Evolutionary conservation across 768 basidiomycete genomes (phyloP), one percentile per base, ranked within the genome.

Genomic region (Lactarius trivialis): DNA sequence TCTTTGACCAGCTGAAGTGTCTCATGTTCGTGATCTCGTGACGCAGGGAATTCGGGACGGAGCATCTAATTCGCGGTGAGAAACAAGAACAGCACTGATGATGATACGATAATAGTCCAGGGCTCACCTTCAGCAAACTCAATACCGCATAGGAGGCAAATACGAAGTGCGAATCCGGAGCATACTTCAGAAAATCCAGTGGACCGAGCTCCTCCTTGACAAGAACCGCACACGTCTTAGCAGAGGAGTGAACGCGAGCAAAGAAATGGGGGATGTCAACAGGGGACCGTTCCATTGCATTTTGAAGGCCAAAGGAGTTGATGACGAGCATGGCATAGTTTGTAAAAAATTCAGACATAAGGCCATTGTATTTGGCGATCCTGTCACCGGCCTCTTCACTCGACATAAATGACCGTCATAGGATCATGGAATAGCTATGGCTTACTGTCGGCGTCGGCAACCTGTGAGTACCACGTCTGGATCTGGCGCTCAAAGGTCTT

Each of bases 291-390:
- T 96, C 95, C 60, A 98, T 76, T n/a, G 96, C 93, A 70, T 96
- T 91, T 73, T 99, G 95, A 48, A 99, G 80, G 12, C 96, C 96
- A 68, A 99, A 99, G 1, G 95, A 96, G 71, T 97, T 94, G 61
- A 98, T 76, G 39, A 97, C 91, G 56, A 99, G 82, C 75, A 84
- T 83, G 28, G 87, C 84, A 69, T 96, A 96, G 71, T 91, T 82
- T 75, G 82, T 89, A 72, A 92, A 93, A 70, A 93, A 95, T 66
- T 82, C 77, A 30, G 82, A 79, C 45, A 83, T 82, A 55, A 80
- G 73, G 48, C 71, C 71, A 60, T 79, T 78, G 75, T 85, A 86
- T 59, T 80, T 73, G 30, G 55, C 60, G 17, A 60, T 45, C 34
- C 54, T 52, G 45, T 65, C 66, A 8, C 43, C 41, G 17, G 50